Percentiles rank a stretch among this genome's conserved stretches.
Evolutionary conservation across 441 rosid genomes (phyloP).

Genomic region (Pelargonium fulgidum): DNA sequence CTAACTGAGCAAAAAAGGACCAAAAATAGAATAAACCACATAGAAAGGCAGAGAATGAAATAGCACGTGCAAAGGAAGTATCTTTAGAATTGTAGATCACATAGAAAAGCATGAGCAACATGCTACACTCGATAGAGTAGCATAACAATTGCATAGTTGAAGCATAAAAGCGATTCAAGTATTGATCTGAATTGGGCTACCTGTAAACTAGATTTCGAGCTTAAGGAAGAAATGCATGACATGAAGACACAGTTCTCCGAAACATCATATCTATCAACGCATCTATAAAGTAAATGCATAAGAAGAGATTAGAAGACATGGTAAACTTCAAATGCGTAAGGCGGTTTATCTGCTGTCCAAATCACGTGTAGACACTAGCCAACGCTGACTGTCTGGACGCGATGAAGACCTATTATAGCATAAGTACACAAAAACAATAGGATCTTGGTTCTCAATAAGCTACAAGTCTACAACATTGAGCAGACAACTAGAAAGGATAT

Average conservation of each 20-base stretch:
- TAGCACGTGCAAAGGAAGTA: neutral
- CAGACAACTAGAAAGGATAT: neutral
- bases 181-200: neutral
- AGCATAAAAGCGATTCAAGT: neutral
- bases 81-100: neutral
- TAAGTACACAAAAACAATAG: neutral
- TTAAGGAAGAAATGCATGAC: neutral
- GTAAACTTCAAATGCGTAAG: neutral
- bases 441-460: neutral
- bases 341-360: neutral
- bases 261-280: neutral
- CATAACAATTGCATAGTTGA: neutral
- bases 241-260: neutral
- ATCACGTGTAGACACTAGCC: neutral
- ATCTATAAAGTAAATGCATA: neutral
- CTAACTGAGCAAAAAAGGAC: conserved; percentile 8
- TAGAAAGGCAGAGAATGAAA: neutral
- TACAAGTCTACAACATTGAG: neutral
- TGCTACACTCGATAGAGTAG: neutral
- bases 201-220: neutral
- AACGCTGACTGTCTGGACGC: neutral
- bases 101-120: neutral
- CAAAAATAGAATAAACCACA: neutral
- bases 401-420: neutral
- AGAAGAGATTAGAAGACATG: neutral